Evolutionary conservation across 257 asterid genomes (phyloP).

Genomic region (Ocimum tenuiflorum): DNA sequence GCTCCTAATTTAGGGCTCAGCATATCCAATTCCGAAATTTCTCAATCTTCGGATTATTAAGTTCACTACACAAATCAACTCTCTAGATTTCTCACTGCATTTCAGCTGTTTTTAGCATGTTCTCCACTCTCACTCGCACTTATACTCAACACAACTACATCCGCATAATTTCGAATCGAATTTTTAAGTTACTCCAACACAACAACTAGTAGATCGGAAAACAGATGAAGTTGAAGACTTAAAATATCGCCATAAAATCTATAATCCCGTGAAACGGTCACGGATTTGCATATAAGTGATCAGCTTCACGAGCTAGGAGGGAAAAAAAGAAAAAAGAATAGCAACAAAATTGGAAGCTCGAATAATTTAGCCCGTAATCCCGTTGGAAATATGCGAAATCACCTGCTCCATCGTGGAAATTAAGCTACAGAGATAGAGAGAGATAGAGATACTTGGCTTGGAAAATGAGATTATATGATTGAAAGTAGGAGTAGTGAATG

Average conservation of each 20-base stretch:
- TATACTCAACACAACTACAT: neutral
- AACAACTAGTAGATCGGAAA: constrained; percentile 18
- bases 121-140: constrained; percentile 3
- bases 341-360: constrained; percentile 13
- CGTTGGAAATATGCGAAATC: constrained; percentile 14
- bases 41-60: neutral
- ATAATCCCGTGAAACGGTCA: constrained; percentile 23
- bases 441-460: constrained; percentile 13
- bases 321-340: constrained; percentile 1
- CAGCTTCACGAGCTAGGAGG: constrained; percentile 26
- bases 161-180: neutral
- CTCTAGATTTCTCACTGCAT: constrained; percentile 5
- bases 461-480: constrained; percentile 18
- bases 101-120: constrained; percentile 1
- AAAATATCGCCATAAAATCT: neutral
- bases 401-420: constrained; percentile 1
- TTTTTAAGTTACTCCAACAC: constrained; percentile 2
- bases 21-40: neutral
- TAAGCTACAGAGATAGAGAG: constrained; percentile 6
- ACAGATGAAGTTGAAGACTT: neutral
- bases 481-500: neutral
- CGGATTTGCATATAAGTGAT: constrained; percentile 19
- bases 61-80: constrained; percentile 3
- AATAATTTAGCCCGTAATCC: constrained; percentile 12
- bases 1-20: constrained; percentile 23